phyloP scores from a whole-genome alignment of 1,284 basidiomycete species.

The Sporisorium graminicola region DNA sequence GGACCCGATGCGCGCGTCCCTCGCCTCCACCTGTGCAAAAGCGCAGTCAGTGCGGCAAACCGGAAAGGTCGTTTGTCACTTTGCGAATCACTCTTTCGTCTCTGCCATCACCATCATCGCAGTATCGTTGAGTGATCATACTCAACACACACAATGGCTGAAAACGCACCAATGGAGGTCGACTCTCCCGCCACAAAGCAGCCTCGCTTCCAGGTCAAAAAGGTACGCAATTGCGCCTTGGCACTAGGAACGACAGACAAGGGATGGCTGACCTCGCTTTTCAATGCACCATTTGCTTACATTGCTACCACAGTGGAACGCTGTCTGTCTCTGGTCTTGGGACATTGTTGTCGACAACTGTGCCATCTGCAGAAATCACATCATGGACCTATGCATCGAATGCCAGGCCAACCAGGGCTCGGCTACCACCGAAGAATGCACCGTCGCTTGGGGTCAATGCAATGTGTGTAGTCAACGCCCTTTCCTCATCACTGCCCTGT shows the following conservation, averaged over 20 bases:
- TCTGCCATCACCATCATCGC: slow-evolving; percentile 8
- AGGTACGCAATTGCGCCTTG: slow-evolving; percentile 42
- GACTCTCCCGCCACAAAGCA: slow-evolving; percentile 54
- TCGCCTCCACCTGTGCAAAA: slow-evolving; percentile 19
- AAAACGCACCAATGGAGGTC: slow-evolving; percentile 61
- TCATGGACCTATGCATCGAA: slow-evolving; percentile 79
- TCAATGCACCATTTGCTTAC: too few relatives aligned
- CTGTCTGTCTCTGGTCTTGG: slow-evolving; percentile 69
- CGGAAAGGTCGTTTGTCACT: slow-evolving; percentile 7
- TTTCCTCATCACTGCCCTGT: too few relatives aligned
- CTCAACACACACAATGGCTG: slow-evolving; percentile 18
- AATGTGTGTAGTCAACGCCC: slow-evolving; percentile 77
- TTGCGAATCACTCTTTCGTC: slow-evolving; percentile 8
- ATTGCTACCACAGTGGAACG: slow-evolving; percentile 70
- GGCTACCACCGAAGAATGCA: slow-evolving; percentile 95
- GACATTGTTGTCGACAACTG: slow-evolving; percentile 70
- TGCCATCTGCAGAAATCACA: slow-evolving; percentile 69
- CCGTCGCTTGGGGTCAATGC: slow-evolving; percentile 98
- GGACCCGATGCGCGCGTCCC: slow-evolving; percentile 11
- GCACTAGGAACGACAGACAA: too few relatives aligned
- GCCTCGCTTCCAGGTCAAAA: slow-evolving; percentile 68
- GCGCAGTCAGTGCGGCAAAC: slow-evolving; percentile 5
- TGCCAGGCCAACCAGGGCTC: slow-evolving; percentile 99
- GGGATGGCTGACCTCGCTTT: too few relatives aligned
- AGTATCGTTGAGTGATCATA: neutral